These are phyloP conservation scores for Carex myosuroides DNA, from an alignment of 176 grass and related monocot species.

Conservation along the genomic window DNA sequence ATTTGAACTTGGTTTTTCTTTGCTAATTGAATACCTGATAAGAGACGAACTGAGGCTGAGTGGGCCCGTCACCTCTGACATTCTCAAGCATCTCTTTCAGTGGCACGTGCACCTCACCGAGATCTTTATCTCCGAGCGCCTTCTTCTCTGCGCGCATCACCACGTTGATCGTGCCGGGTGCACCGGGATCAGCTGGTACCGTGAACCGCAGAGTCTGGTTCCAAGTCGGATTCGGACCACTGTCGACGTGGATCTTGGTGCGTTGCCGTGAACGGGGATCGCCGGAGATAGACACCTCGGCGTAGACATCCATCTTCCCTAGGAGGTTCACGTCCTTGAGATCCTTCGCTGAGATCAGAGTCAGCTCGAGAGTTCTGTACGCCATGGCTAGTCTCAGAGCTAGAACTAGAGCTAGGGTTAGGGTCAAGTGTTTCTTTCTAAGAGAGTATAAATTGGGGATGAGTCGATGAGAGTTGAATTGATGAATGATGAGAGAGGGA, in stretches of 20 bases:
- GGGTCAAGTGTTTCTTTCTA: neutral
- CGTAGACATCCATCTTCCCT: conserved; percentile 75
- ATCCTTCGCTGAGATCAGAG: conserved; percentile 70
- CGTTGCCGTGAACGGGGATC: conserved; percentile 40
- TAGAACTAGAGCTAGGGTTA: neutral
- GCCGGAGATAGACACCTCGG: conserved; percentile 54
- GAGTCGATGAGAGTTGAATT: neutral
- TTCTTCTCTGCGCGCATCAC: conserved; percentile 61
- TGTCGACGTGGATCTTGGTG: conserved; percentile 21
- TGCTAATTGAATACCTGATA: conserved; percentile 39
- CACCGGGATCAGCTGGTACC: conserved; percentile 24
- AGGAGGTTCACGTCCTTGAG: conserved; percentile 73
- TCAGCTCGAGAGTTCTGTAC: conserved; percentile 52
- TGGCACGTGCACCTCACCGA: conserved; percentile 75
- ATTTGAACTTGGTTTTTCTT: too few relatives aligned
- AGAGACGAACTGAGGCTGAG: conserved; percentile 39
- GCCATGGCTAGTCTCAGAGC: conserved; percentile 32
- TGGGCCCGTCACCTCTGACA: conserved; percentile 26
- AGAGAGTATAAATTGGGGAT: neutral
- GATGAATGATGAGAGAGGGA: neutral
- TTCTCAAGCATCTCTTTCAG: conserved; percentile 50
- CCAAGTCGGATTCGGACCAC: conserved; percentile 27
- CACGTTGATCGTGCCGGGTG: conserved; percentile 30
- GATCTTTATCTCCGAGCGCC: conserved; percentile 56
- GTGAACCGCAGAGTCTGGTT: conserved; percentile 34